phyloP scores from a whole-genome alignment of 306 rosid genomes.

The Amphicarpaea edgeworthii region DNA sequence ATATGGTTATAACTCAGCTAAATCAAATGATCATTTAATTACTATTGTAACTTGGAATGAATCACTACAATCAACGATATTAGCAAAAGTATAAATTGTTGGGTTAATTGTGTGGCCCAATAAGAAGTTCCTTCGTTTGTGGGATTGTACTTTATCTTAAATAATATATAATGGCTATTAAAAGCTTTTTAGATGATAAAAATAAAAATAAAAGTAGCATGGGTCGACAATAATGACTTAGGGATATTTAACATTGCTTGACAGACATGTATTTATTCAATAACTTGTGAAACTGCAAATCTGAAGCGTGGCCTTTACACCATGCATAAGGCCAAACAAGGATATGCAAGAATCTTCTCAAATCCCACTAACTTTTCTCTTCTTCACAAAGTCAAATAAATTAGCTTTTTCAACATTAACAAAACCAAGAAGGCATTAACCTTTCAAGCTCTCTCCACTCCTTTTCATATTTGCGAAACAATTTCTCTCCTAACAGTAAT shows the following conservation, averaged over 20 bases:
- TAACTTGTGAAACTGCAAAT: slow-evolving; percentile 1
- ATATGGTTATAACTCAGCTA: too few species aligned
- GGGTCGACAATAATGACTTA: not conserved
- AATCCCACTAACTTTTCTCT: slow-evolving; percentile 39
- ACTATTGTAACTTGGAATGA: too few species aligned
- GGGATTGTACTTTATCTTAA: not conserved
- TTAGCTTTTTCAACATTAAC: slow-evolving; percentile 18
- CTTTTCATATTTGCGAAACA: not conserved
- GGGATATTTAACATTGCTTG: not conserved
- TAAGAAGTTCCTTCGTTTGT: not conserved
- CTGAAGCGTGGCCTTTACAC: slow-evolving; percentile 27
- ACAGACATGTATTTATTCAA: slow-evolving; percentile 27
- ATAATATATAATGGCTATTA: not conserved
- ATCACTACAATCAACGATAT: too few species aligned
- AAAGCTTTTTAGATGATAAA: not conserved
- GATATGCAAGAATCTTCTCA: slow-evolving; percentile 39
- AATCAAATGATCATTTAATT: too few species aligned
- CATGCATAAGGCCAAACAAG: slow-evolving; percentile 34
- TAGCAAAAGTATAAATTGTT: not conserved
- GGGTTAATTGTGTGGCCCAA: not conserved
- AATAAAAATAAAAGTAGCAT: not conserved
- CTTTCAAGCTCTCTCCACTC: not conserved
- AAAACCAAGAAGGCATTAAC: slow-evolving; percentile 22
- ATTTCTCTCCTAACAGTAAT: not conserved
- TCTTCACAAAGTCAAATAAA: slow-evolving; percentile 23